Percentiles rank a stretch among this genome's conserved stretches.
Conservation (phyloP, 192 early-diverging fungal species). For the Coemansia sp. region DNA sequence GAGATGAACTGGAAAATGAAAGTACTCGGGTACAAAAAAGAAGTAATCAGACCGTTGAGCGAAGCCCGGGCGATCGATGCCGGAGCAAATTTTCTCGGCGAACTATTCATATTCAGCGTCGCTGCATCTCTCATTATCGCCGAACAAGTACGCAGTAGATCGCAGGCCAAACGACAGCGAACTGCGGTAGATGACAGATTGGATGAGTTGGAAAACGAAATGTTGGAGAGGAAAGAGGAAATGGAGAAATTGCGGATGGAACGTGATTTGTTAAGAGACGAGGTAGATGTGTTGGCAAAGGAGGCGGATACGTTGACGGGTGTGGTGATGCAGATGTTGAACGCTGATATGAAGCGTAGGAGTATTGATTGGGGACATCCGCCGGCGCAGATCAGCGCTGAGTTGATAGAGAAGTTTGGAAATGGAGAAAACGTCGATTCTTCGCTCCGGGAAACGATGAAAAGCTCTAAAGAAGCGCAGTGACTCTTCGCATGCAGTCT, state of each 20-base stretch:
- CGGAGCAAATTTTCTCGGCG: conserved; percentile 79
- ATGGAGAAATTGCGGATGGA: conserved; percentile 36
- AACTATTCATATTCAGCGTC: conserved; percentile 75
- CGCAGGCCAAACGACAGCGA: conserved; percentile 33
- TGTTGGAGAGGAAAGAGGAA: conserved; percentile 41
- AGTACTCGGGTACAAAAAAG: conserved; percentile 74
- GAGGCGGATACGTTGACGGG: conserved; percentile 28
- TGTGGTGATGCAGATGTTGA: conserved; percentile 45
- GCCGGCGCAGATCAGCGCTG: conserved; percentile 25
- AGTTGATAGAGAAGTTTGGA: conserved; percentile 30
- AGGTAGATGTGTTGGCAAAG: conserved; percentile 25
- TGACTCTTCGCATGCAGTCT: neutral
- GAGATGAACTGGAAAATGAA: conserved; percentile 85
- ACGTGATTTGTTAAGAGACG: conserved; percentile 20
- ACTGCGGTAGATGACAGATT: conserved; percentile 54
- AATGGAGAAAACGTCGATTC: conserved; percentile 24
- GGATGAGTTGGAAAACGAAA: conserved; percentile 56
- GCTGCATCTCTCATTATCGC: conserved; percentile 71
- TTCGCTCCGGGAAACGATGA: neutral
- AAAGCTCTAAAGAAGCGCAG: neutral
- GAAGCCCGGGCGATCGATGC: conserved; percentile 78
- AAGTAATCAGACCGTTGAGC: conserved; percentile 76
- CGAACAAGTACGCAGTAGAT: conserved; percentile 67
- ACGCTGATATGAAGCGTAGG: conserved; percentile 27
- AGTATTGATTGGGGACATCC: conserved; percentile 25